phyloP scores from a whole-genome alignment of 2,329 filamentous ascomycete genomes.

The Colletotrichum kahawae region DNA sequence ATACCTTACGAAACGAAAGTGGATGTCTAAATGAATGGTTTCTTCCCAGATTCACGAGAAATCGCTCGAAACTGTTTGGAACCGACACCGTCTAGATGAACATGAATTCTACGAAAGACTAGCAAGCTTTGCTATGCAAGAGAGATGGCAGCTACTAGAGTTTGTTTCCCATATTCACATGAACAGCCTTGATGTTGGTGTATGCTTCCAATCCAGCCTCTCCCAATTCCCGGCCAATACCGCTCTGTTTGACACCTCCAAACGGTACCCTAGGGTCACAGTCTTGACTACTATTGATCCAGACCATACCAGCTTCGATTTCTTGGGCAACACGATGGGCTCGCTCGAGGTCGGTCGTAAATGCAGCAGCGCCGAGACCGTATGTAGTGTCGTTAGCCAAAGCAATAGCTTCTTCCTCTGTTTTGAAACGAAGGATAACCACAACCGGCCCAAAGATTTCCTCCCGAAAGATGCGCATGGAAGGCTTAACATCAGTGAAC shows the following conservation, averaged over 20 bases:
- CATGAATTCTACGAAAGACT: background rate
- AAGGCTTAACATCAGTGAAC: conserved; percentile 44
- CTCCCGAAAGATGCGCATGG: conserved; percentile 49
- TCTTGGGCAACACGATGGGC: conserved; percentile 55
- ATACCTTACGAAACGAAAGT: background rate
- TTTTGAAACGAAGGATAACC: conserved; percentile 28
- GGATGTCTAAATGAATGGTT: background rate
- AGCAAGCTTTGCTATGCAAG: background rate
- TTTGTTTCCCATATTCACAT: background rate
- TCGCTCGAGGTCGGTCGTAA: conserved; percentile 60
- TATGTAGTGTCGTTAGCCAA: conserved; percentile 60
- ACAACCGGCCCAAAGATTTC: conserved; percentile 53
- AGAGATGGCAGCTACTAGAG: background rate
- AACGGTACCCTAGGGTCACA: conserved; percentile 48
- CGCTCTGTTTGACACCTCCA: conserved; percentile 48
- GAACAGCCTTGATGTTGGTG: background rate
- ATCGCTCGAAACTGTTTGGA: background rate
- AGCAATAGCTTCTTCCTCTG: background rate
- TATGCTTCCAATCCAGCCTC: background rate
- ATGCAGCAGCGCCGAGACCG: conserved; percentile 65
- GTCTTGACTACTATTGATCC: conserved; percentile 54
- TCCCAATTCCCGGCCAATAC: background rate
- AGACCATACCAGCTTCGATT: conserved; percentile 65
- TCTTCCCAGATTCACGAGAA: background rate
- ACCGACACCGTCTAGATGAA: background rate